Evolutionary conservation across 352 stramenopile genomes (phyloP), one percentile per base, ranked within the genome.

Genomic region (Globisporangium orthogonon): DNA sequence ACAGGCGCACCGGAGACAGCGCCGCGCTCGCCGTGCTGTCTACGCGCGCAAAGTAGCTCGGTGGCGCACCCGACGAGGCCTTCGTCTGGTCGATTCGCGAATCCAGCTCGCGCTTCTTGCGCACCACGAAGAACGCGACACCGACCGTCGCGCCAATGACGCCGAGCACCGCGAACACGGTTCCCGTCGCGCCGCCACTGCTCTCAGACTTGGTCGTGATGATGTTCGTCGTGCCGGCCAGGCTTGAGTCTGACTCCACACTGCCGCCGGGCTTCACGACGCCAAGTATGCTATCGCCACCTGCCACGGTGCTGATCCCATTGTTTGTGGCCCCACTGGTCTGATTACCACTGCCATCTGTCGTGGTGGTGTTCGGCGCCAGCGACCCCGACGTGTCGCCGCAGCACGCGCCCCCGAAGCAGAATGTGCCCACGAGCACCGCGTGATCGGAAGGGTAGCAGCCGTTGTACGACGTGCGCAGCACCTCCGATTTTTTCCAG

Each of bases 371-470:
- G 46, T 37, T 55, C 4, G 61, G 67, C 18, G 41, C 17, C 15
- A 13, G 41, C 40, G 40, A 46, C 5, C 5, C 15, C 4, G 70
- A 69, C 13, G 64, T 68, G 45, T 75, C 69, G 35, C 65, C 65
- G 55, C 82, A 90, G 60, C 82, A 91, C 28, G 65, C 66, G 30
- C 78, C 77, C 3, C 69, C 69, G 29, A 88, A 54, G 60, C 81
- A 91, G 60, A 79, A 91, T 17, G 50, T 70, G n/a, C 67, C 67
- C 17, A 88, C 23, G 11, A 89, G 56, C 15, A 66, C 77, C 0
- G 81, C 81, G 65, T 91, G 81, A 46, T 91, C 81, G 1, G 81
- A 91, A 23, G 81, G 74, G 56, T 91, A 91, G 67, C 81, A 91
- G 4, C 78, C 78, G 28, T 70, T 51, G 50, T 87, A 91, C 15